A percentile compares a stretch with the other conserved stretches of the same genome.
Evolutionary conservation across 352 stramenopile species (phyloP).

Genomic region (Globisporangium iwayamae): DNA sequence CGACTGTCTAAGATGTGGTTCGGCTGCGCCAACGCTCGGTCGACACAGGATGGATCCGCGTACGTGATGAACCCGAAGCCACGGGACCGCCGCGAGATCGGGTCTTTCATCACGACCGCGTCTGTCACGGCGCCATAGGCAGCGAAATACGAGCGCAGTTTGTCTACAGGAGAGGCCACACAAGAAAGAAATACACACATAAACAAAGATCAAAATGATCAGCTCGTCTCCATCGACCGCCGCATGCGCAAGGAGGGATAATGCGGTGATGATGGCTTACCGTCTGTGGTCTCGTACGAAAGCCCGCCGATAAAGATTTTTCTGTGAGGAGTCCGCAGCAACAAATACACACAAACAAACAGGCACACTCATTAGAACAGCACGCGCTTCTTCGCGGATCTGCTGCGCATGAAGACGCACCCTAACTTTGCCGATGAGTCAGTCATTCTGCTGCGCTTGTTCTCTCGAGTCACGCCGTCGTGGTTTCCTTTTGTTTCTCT

Average conservation of each 20-base stretch:
- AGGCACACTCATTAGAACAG: not conserved
- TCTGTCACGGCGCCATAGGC: slow-evolving; percentile 88
- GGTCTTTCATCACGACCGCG: slow-evolving; percentile 92
- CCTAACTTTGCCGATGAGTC: slow-evolving; percentile 34
- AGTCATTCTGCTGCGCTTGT: slow-evolving; percentile 19
- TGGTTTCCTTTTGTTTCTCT: not conserved
- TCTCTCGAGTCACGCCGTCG: not conserved
- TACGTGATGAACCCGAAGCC: slow-evolving; percentile 95
- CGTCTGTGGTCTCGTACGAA: slow-evolving; percentile 89
- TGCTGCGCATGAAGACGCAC: slow-evolving; percentile 16
- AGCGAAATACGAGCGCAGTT: slow-evolving; percentile 88
- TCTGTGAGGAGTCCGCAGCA: slow-evolving; percentile 27
- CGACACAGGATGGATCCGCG: slow-evolving; percentile 82
- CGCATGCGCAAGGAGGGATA: not conserved
- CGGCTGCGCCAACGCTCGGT: slow-evolving; percentile 84
- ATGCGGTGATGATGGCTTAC: slow-evolving; percentile 24
- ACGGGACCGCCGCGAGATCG: slow-evolving; percentile 86
- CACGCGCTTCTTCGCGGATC: not conserved
- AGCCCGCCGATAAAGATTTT: slow-evolving; percentile 92
- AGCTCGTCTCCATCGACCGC: not conserved
- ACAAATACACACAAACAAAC: not conserved
- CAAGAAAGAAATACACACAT: slow-evolving; percentile 13
- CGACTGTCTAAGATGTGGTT: slow-evolving; percentile 90
- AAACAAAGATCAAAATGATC: slow-evolving; percentile 4
- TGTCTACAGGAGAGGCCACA: slow-evolving; percentile 49